phyloP scores from a whole-genome alignment of 768 basidiomycete species.

The Mycena leptocephala region DNA sequence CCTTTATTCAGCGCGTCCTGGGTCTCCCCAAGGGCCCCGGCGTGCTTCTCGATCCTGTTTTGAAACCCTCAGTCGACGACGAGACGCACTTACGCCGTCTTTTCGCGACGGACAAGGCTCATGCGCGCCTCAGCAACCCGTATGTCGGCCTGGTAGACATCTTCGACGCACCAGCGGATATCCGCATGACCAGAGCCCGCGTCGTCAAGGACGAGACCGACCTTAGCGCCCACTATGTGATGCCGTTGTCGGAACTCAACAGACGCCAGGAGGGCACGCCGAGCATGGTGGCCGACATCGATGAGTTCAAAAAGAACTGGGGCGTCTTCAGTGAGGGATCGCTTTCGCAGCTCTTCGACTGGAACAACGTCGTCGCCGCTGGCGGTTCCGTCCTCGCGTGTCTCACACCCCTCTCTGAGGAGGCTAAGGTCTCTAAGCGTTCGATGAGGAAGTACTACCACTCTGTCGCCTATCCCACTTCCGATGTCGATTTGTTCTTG shows the following conservation, averaged over 20 bases:
- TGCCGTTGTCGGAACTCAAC: conserved; percentile 62
- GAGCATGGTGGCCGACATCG: conserved; percentile 64
- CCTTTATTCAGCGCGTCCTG: conserved; percentile 40
- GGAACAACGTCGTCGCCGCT: conserved; percentile 78
- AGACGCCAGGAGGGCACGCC: conserved; percentile 68
- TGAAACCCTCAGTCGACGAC: conserved; percentile 72
- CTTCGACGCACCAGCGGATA: conserved; percentile 64
- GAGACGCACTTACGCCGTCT: conserved; percentile 70
- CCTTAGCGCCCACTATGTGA: conserved; percentile 64
- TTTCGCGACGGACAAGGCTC: conserved; percentile 68
- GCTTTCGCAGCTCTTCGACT: conserved; percentile 71
- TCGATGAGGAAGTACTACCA: conserved; percentile 74
- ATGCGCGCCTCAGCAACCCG: conserved; percentile 63
- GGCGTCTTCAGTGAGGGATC: conserved; percentile 74
- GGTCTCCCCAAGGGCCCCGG: conserved; percentile 36
- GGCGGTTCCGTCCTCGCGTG: conserved; percentile 76
- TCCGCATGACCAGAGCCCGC: conserved; percentile 67
- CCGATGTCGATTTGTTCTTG: conserved; percentile 76
- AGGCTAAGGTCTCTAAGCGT: conserved; percentile 67
- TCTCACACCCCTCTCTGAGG: conserved; percentile 65
- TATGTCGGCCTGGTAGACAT: conserved; percentile 76
- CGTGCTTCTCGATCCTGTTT: conserved; percentile 58
- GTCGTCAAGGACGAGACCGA: conserved; percentile 62
- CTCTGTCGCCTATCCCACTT: conserved; percentile 68
- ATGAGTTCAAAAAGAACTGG: conserved; percentile 78